These are phyloP conservation scores for Begonia masoniana DNA, from an alignment of 306 rosid species.

Conservation along the genomic window DNA sequence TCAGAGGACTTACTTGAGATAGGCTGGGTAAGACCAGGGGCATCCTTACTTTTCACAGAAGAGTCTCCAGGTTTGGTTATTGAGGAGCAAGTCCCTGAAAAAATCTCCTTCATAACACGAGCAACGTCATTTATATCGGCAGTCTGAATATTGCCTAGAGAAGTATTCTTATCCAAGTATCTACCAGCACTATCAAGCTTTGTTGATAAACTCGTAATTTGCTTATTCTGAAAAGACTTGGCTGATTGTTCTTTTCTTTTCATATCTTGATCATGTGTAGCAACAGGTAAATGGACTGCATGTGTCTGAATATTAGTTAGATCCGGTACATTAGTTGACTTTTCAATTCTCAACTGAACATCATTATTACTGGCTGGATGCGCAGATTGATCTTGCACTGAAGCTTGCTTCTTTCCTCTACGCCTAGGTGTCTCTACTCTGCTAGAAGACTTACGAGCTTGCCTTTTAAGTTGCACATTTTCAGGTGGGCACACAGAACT, in stretches of 20 bases:
- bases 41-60: slow-evolving; percentile 33
- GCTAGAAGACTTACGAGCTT: slow-evolving; percentile 63
- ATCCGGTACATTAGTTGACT: slow-evolving; percentile 32
- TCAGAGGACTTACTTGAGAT: slow-evolving; percentile 20
- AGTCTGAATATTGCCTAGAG: slow-evolving; percentile 57
- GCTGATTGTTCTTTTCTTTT: slow-evolving; percentile 55
- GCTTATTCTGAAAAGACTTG: slow-evolving; percentile 46
- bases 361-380: slow-evolving; percentile 34
- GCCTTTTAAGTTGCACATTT: slow-evolving; percentile 44
- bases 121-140: slow-evolving; percentile 86
- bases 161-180: slow-evolving; percentile 47
- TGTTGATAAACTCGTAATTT: slow-evolving; percentile 25
- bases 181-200: slow-evolving; percentile 37
- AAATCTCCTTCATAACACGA: slow-evolving; percentile 97
- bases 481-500: slow-evolving; percentile 33
- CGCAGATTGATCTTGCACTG: slow-evolving; percentile 25
- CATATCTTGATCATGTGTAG: slow-evolving; percentile 39
- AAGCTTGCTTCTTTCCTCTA: slow-evolving; percentile 57
- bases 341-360: slow-evolving; percentile 21
- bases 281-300: slow-evolving; percentile 34
- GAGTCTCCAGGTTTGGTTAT: slow-evolving; percentile 47
- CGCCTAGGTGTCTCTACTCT: slow-evolving; percentile 71
- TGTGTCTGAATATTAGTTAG: slow-evolving; percentile 23
- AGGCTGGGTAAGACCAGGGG: slow-evolving; percentile 12
- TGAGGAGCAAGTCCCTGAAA: slow-evolving; percentile 71